Base-by-base conservation (phyloP, 1,284 basidiomycete species). In the Rhodotorula sp. region DNA sequence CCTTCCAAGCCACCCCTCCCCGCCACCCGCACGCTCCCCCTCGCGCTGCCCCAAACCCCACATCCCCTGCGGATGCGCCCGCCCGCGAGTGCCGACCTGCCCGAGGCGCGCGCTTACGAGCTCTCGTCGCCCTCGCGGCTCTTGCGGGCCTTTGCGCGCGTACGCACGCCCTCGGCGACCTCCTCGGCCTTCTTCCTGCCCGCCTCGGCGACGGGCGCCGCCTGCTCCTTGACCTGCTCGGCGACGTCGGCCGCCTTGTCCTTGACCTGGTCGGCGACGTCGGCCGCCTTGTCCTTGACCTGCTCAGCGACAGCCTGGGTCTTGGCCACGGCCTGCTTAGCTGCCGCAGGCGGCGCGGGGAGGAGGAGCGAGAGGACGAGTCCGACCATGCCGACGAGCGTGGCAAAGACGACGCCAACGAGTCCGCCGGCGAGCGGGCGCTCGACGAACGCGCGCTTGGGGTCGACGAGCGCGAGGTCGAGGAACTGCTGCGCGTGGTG, bases 361-460 rank as follows among this genome's bases (percentile, higher is more conserved):
- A 78, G 37, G 61, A 78, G 29, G 51, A 73, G 57, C 19, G 70
- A 69, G 56, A 77, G 48, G 60, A 77, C 69, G 64, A 88, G 87
- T 75, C 88, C 90, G 77, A 97, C 82, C 87, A 95, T 88, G 70
- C 90, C 90, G 80, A 97, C 86, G 78, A 95, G 81, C 57, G 90
- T 91, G 78, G 94, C 85, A 66, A 91, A 78, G 62, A 86, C 87
- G 71, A 88, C 89, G 72, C 85, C 85, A 73, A 96, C 85, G 74
- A 88, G 90, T 66, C 86, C 90, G 78, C 89, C 92, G 69, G 91
- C 91, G 82, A 93, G 90, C 66, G 94, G 94, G 77, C 91, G 87
- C 44, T 88, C 84, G 85, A 89, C 90, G 85, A 93, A 86, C 25
- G 92, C 91, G 39, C 81, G 80, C 65, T 92, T 78, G 50, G 91